A percentile compares a stretch with the other conserved stretches of the same genome.
phyloP scores from a whole-genome alignment of 805 yeast species.

The Sungouiozyma intestinalis region DNA sequence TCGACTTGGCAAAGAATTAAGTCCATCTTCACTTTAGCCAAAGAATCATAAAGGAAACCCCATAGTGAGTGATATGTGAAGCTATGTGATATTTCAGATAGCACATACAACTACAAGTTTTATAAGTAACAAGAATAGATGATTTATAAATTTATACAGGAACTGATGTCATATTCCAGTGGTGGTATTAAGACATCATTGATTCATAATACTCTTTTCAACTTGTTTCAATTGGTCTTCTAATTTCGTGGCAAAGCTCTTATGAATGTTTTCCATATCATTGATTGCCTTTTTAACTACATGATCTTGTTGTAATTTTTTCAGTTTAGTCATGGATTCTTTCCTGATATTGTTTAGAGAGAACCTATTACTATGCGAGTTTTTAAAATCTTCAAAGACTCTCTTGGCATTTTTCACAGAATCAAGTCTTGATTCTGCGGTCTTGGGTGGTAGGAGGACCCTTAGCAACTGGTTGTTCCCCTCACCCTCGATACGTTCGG shows the following conservation, averaged over 20 bases:
- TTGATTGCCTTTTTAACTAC: slow-evolving; percentile 42
- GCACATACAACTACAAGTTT: too few relatives aligned
- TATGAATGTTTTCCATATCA: slow-evolving; percentile 62
- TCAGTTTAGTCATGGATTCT: slow-evolving; percentile 44
- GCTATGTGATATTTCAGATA: too few relatives aligned
- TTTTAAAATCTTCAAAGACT: slow-evolving; percentile 53
- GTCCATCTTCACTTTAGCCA: slow-evolving; percentile 45
- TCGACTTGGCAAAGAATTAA: slow-evolving; percentile 60
- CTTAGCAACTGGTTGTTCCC: slow-evolving; percentile 62
- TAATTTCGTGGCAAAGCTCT: slow-evolving; percentile 49
- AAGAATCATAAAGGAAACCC: slow-evolving; percentile 22
- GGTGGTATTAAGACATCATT: not conserved
- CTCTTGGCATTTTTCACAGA: slow-evolving; percentile 51
- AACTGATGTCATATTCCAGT: not conserved
- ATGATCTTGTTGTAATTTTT: slow-evolving; percentile 38
- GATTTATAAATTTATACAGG: not conserved
- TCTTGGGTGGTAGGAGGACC: slow-evolving; percentile 65
- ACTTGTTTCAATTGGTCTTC: slow-evolving; percentile 44
- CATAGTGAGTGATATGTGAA: too few relatives aligned
- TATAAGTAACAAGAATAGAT: slow-evolving; percentile 1
- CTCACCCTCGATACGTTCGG: slow-evolving; percentile 62
- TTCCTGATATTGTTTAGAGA: slow-evolving; percentile 51
- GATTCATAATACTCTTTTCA: slow-evolving; percentile 33
- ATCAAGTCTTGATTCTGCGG: slow-evolving; percentile 52
- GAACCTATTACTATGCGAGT: slow-evolving; percentile 33